These are phyloP conservation scores for Colletotrichum agaves DNA, from an alignment of 2,329 filamentous ascomycete genomes.

Conservation along the genomic window DNA sequence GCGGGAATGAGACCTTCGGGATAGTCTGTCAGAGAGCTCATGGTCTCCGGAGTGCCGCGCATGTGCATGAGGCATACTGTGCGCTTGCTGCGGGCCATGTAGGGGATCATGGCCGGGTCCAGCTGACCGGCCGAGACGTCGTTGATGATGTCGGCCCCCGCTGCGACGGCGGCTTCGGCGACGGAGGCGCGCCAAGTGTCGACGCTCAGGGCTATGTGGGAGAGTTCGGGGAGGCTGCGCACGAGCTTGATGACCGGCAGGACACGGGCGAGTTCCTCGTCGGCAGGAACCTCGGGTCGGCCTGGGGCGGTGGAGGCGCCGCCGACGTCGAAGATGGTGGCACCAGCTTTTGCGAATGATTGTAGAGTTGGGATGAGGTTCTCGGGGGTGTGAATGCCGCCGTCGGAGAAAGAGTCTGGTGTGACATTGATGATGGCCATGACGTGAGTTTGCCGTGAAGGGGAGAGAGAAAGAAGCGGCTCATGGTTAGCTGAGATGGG, in stretches of 20 bases:
- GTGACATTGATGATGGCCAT: conserved; percentile 98
- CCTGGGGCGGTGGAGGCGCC: conserved; percentile 92
- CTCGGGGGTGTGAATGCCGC: conserved; percentile 69
- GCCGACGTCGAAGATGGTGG: conserved; percentile 89
- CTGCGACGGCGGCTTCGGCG: conserved; percentile 77
- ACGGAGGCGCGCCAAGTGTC: conserved; percentile 93
- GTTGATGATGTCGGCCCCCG: conserved; percentile 93
- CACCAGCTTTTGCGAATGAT: conserved; percentile 73
- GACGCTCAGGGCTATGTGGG: conserved; percentile 79
- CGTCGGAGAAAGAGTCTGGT: conserved; percentile 97
- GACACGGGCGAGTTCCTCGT: conserved; percentile 82
- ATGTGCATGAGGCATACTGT: conserved; percentile 93
- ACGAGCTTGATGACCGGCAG: conserved; percentile 82
- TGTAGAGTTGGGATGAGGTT: conserved; percentile 69
- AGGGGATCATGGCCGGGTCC: conserved; percentile 84
- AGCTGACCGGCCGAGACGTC: conserved; percentile 87
- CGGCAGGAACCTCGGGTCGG: conserved; percentile 72
- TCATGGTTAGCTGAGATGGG: conserved; percentile 58
- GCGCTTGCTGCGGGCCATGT: conserved; percentile 79
- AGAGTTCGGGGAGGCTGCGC: conserved; percentile 71
- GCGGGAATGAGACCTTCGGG: conserved; percentile 72
- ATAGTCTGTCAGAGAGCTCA: conserved; percentile 77
- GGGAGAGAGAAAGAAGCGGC: conserved; percentile 67
- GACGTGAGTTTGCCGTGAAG: conserved; percentile 74
- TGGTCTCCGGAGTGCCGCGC: conserved; percentile 86